These are phyloP conservation scores for Strigomonas culicis DNA, from an alignment of 208 protist genomes.

Conservation along the genomic window DNA sequence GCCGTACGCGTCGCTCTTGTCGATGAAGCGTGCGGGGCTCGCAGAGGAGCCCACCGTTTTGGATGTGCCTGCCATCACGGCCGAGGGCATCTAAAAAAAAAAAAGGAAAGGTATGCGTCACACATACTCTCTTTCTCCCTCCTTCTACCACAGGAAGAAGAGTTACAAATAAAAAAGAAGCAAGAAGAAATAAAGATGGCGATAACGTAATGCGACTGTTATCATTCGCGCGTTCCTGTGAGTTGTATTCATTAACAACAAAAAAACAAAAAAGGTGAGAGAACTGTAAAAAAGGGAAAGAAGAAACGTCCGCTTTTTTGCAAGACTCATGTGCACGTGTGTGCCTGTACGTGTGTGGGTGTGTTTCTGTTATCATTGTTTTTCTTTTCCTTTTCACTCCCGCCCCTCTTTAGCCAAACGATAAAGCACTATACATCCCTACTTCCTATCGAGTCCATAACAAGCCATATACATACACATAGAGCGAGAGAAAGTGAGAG, in stretches of 20 bases:
- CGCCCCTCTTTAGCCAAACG: too few relatives aligned
- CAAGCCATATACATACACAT: too few relatives aligned
- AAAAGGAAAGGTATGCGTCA: neutral
- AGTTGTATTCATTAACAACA: too few relatives aligned
- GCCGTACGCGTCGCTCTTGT: constrained; percentile 81
- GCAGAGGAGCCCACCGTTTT: constrained; percentile 56
- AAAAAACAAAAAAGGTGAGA: too few relatives aligned
- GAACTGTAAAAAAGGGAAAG: too few relatives aligned
- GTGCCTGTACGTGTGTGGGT: constrained; percentile 5
- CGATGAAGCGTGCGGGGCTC: constrained; percentile 77
- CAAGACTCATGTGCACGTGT: constrained; percentile 3
- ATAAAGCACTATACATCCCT: too few relatives aligned
- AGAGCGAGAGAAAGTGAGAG: too few relatives aligned
- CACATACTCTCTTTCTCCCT: neutral
- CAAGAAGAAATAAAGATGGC: too few relatives aligned
- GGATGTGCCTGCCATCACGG: constrained; percentile 87
- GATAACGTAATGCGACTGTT: too few relatives aligned
- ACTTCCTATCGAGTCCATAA: too few relatives aligned
- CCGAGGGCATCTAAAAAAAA: constrained; percentile 72
- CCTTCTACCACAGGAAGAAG: neutral
- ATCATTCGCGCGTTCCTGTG: too few relatives aligned
- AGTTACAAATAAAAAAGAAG: constrained; percentile 3
- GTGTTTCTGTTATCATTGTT: constrained; percentile 16
- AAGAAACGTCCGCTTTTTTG: neutral
- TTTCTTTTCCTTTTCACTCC: constrained; percentile 16